Evolutionary conservation across 306 rosid species (phyloP).

Genomic region (Mucuna pruriens): DNA sequence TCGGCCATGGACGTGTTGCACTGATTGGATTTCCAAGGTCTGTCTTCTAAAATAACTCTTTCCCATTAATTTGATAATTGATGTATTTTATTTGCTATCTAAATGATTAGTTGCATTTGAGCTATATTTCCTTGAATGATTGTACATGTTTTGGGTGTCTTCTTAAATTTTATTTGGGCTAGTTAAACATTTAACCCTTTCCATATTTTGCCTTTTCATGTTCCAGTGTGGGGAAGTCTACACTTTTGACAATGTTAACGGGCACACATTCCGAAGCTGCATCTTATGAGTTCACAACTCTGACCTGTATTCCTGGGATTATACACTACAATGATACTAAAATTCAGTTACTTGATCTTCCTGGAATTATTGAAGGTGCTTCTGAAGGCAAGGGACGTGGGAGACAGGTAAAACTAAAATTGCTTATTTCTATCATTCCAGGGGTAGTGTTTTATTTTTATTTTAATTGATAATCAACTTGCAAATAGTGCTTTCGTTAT

Average conservation of each 20-base stretch:
- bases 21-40: slow-evolving; percentile 98
- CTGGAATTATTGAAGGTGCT: slow-evolving; percentile 99
- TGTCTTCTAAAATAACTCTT: slow-evolving; percentile 9
- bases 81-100: slow-evolving; percentile 16
- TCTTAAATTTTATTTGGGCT: neutral
- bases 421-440: slow-evolving; percentile 30
- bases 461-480: slow-evolving; percentile 22
- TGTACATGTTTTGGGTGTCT: slow-evolving; percentile 5
- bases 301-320: slow-evolving; percentile 98
- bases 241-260: slow-evolving; percentile 95
- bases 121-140: slow-evolving; percentile 8
- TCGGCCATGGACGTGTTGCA: slow-evolving; percentile 98
- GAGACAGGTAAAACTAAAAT: slow-evolving; percentile 75
- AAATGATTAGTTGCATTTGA: neutral
- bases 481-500: neutral
- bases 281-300: slow-evolving; percentile 96
- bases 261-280: slow-evolving; percentile 99
- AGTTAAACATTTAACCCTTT: neutral
- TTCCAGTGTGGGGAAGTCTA: slow-evolving; percentile 96
- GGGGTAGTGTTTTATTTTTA: neutral
- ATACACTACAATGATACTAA: slow-evolving; percentile 96
- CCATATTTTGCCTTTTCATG: slow-evolving; percentile 28
- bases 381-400: slow-evolving; percentile 99
- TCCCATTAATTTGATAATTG: slow-evolving; percentile 16
- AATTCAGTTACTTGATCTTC: slow-evolving; percentile 99